Evolutionary conservation across 31 red algal genomes (phyloP), one percentile per base, ranked within the genome.

Genomic region (Odonthalia washingtoniensis): DNA sequence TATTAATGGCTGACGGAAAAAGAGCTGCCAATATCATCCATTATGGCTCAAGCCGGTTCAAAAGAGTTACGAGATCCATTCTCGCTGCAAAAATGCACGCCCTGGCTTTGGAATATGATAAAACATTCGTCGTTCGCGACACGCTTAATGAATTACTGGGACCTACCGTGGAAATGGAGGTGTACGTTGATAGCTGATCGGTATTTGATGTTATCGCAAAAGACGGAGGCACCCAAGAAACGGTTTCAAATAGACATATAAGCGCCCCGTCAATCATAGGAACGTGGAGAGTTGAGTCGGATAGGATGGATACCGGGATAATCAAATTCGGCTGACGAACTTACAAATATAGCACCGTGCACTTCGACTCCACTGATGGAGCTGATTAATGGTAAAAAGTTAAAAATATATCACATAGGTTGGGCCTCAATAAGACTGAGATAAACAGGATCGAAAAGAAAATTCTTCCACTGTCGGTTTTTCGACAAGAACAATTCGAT

Each of bases 71-170:
- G 3, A 28, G 77, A 5, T 81, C 77, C 9, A 52, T 81, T 4
- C 60, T 81, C 46, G 77, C 77, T 38, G 77, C 77, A n/a, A 40
- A 78, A 30, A 78, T 78, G 17, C 40, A 53, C 30, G 74, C 74
- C 9, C 28, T 78, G n/a, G 36, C 6, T 5, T 70, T 65, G 31
- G 46, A 52, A 6, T 81, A 26, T 81, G 77, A 81, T 65, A 60
- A 28, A 26, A 40, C 74, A n/a, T 78, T n/a, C 39, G 17, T 43
- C 40, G 42, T 40, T 14, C 9, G 39, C 9, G 74, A 78, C 40
- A 81, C 65, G 30, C 5, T 70, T 5, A 31, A 60, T 5, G 77
- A 81, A 81, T 35, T 81, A 6, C 5, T 65, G 4, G 77, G 57
- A 4, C 4, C 12, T 4, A 5, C 3, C 4, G 32, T 81, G 26